Conservation (phyloP, 1,139 yeast genomes). For the Lodderomyces oxycetoniae region DNA sequence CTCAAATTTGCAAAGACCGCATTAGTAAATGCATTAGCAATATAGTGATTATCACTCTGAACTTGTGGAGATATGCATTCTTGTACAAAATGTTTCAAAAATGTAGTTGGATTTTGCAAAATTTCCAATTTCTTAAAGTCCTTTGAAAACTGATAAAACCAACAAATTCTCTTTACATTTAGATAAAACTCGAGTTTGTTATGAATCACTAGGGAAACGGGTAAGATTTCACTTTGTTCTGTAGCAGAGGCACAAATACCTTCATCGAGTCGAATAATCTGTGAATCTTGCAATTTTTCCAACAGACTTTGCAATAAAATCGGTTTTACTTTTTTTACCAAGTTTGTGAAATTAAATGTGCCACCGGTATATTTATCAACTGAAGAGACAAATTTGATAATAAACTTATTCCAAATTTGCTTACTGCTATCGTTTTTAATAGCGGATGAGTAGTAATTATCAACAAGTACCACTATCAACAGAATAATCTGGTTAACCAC, state of each 20-base stretch:
- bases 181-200: slow-evolving; percentile 6
- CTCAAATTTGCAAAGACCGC: neutral
- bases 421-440: neutral
- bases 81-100: slow-evolving; percentile 6
- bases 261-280: neutral
- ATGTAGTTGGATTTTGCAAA: slow-evolving; percentile 1
- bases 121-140: slow-evolving; percentile 7
- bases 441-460: neutral
- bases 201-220: slow-evolving; percentile 6
- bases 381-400: neutral
- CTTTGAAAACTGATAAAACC: slow-evolving; percentile 7
- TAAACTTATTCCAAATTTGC: neutral
- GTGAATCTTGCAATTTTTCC: slow-evolving; percentile 1
- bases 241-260: neutral
- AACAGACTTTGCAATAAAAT: neutral
- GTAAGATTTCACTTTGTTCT: neutral
- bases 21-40: slow-evolving; percentile 17
- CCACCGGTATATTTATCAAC: neutral
- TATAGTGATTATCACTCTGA: slow-evolving; percentile 1
- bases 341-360: neutral
- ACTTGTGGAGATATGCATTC: slow-evolving; percentile 21
- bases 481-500: slow-evolving; percentile 1
- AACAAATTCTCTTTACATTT: slow-evolving; percentile 4
- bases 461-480: neutral
- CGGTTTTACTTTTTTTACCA: neutral